phyloP scores from a whole-genome alignment of 192 early-diverging fungal species.

The Diversispora eburnea region DNA sequence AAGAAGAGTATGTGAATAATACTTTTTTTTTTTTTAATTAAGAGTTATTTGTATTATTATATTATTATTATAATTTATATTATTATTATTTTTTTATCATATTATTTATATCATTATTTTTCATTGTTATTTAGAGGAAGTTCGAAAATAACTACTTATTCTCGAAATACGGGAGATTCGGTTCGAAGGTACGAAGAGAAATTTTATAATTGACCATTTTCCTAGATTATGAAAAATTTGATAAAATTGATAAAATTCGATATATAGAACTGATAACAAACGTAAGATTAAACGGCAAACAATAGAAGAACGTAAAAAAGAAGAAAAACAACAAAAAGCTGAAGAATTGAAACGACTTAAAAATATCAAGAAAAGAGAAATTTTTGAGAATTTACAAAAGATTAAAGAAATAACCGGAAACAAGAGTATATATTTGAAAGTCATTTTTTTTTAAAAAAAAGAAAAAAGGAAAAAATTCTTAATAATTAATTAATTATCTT shows the following conservation, averaged over 20 bases:
- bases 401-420: conserved; percentile 86
- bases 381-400: conserved; percentile 73
- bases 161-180: conserved; percentile 79
- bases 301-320: conserved; percentile 67
- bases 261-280: conserved; percentile 66
- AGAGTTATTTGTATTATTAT: background rate
- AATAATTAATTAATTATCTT: background rate
- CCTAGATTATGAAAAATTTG: background rate
- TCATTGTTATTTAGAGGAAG: conserved; percentile 45
- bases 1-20: conserved; percentile 65
- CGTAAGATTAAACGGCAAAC: conserved; percentile 73
- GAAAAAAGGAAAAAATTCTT: background rate
- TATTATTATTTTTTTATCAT: conserved; percentile 1
- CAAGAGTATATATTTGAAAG: conserved; percentile 33
- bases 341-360: conserved; percentile 90
- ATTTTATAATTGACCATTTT: too few relatives aligned
- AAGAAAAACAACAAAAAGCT: conserved; percentile 62
- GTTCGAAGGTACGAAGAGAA: conserved; percentile 46
- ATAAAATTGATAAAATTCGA: background rate
- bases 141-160: conserved; percentile 66
- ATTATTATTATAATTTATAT: background rate
- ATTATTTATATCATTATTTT: background rate
- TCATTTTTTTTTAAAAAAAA: background rate
- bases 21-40: too few relatives aligned
- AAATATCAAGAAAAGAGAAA: conserved; percentile 88